Evolutionary conservation across 306 rosid genomes (phyloP).

Genomic region (Cucumis cinereus): DNA sequence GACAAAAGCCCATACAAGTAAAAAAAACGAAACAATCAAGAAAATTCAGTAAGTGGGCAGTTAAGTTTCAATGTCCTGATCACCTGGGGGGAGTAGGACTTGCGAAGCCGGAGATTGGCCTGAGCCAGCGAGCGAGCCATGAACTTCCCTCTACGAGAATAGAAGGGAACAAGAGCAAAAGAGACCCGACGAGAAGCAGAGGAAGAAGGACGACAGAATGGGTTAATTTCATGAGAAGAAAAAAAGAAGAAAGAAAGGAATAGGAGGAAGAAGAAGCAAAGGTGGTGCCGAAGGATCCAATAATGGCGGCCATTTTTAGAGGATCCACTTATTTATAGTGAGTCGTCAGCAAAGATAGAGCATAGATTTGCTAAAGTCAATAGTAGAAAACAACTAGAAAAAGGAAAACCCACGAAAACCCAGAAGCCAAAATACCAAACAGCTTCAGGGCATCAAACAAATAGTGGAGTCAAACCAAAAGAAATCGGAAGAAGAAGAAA

Average conservation of each 20-base stretch:
- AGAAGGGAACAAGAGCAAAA: slow-evolving; percentile 23
- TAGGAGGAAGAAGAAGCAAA: slow-evolving; percentile 9
- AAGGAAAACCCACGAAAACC: background rate
- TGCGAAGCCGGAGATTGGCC: slow-evolving; percentile 28
- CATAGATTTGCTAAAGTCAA: background rate
- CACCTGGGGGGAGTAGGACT: slow-evolving; percentile 52
- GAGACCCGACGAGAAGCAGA: slow-evolving; percentile 13
- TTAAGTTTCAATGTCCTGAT: background rate
- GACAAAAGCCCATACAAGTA: background rate
- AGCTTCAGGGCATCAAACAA: background rate
- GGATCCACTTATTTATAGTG: slow-evolving; percentile 34
- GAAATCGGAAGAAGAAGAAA: background rate
- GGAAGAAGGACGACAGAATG: slow-evolving; percentile 1
- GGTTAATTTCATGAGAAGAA: slow-evolving; percentile 18
- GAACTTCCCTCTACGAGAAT: slow-evolving; percentile 27
- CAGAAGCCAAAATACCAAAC: background rate
- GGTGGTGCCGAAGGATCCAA: slow-evolving; percentile 31
- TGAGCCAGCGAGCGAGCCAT: slow-evolving; percentile 66
- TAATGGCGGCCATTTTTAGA: slow-evolving; percentile 42
- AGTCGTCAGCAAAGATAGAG: slow-evolving; percentile 6
- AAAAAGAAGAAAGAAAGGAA: slow-evolving; percentile 19
- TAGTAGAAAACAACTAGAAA: background rate
- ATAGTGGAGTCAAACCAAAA: background rate
- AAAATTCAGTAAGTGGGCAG: background rate
- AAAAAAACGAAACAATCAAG: background rate